Evolutionary conservation across 306 rosid species (phyloP), one percentile per base, ranked within the genome.

Genomic region (Crataegus laevigata): DNA sequence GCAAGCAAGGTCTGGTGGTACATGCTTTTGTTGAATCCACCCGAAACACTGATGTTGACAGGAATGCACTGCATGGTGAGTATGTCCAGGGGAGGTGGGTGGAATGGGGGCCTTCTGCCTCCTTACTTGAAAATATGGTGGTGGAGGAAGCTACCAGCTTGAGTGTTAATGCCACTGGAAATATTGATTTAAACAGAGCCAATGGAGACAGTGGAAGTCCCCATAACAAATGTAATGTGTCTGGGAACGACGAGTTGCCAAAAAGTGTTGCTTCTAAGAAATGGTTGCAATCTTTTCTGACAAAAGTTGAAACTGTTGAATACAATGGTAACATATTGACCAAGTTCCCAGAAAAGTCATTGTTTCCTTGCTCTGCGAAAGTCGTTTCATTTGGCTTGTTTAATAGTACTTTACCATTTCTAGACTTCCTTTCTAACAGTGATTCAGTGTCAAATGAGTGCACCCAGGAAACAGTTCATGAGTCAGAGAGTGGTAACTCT

Each of bases 311-410:
- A 81, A 91, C 83, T 73, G 62, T 66, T 50, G 83, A 83, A 75
- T 80, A 76, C 72, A 92, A 87, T 71, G 89, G 90, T 82, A 72
- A 71, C 42, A 68, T 82, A 32, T 72, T 86, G 87, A 94, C 93
- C 61, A 87, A 77, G 81, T 90, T 87, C 81, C 96, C 96, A 0
- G 85, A 87, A 76, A 91, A 79, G 82, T 75, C 83, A 60, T 88
- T 89, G 75, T 83, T 86, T 83, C 97, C 96, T 75, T 84, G 81
- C 88, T 79, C 84, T 25, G 84, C 97, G 9, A 77, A 86, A 80
- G 94, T 91, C 73, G 88, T 94, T 82, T 94, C 98, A 25, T 90
- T 91, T 86, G 86, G 82, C 66, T 82, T 94, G 77, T 89, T 94
- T 77, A 72, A 81, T 80, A 79, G 84, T n/a, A 86, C 69, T 73